A percentile compares a stretch with the other conserved stretches of the same genome.
Evolutionary conservation across 495 filamentous ascomycete species (phyloP).

Genomic region (Sporormia fimetaria): DNA sequence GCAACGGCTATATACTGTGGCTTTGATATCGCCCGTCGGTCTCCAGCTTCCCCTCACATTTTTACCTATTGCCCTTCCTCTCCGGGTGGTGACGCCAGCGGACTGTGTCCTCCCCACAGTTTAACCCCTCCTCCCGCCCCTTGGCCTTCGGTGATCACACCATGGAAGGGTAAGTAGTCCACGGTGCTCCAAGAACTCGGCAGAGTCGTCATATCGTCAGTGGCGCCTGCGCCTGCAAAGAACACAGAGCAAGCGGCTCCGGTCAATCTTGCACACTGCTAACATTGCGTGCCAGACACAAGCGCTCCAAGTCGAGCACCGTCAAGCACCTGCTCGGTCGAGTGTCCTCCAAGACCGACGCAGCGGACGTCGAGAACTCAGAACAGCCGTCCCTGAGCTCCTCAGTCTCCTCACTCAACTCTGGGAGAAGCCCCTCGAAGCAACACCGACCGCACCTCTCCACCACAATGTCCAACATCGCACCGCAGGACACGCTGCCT

Average conservation of each 20-base stretch:
- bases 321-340: conserved; percentile 30
- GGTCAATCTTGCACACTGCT: neutral
- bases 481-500: conserved; percentile 7
- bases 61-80: too few relatives aligned
- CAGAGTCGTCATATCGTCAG: too few relatives aligned
- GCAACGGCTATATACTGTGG: too few relatives aligned
- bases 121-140: too few relatives aligned
- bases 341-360: conserved; percentile 30
- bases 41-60: too few relatives aligned
- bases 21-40: too few relatives aligned
- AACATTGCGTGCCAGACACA: conserved; percentile 23
- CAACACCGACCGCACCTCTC: conserved; percentile 33
- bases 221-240: neutral
- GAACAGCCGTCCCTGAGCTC: conserved; percentile 5
- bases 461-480: conserved; percentile 30
- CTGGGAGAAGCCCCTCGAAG: conserved; percentile 8
- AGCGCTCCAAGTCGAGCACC: conserved; percentile 30
- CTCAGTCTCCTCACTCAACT: conserved; percentile 16
- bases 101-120: too few relatives aligned
- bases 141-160: too few relatives aligned
- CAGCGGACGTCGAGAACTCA: conserved; percentile 22
- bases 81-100: too few relatives aligned
- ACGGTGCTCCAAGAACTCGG: neutral
- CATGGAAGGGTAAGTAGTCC: conserved; percentile 8
- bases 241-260: neutral